A percentile compares a stretch with the other conserved stretches of the same genome.
phyloP scores from a whole-genome alignment of 2,329 filamentous ascomycete species.

The Calonectria ilicicola region DNA sequence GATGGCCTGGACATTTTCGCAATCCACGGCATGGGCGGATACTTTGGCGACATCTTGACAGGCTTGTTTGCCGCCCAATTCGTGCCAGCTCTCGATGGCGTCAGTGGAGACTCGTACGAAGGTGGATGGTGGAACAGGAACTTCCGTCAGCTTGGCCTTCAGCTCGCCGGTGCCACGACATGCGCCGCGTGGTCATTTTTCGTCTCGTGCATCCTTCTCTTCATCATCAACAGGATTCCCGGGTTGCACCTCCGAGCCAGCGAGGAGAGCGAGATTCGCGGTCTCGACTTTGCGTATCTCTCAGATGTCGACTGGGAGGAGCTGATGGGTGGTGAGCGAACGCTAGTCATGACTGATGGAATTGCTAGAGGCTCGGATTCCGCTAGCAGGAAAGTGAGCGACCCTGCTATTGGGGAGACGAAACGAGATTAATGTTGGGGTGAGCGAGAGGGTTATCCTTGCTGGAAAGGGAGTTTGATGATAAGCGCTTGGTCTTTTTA shows the following conservation, averaged over 20 bases:
- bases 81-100: constrained; percentile 65
- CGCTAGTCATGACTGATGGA: constrained; percentile 33
- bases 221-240: constrained; percentile 68
- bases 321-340: constrained; percentile 28
- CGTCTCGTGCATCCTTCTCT: constrained; percentile 63
- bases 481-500: not conserved
- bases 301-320: constrained; percentile 43
- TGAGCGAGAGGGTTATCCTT: not conserved
- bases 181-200: constrained; percentile 67
- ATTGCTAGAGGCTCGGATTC: constrained; percentile 21
- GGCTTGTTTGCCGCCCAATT: constrained; percentile 66
- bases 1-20: constrained; percentile 71
- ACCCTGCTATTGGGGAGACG: constrained; percentile 19
- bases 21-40: constrained; percentile 70
- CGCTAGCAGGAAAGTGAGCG: not conserved
- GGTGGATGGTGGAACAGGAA: constrained; percentile 65
- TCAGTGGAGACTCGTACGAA: constrained; percentile 52
- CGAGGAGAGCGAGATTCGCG: constrained; percentile 66
- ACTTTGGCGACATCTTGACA: constrained; percentile 67
- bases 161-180: constrained; percentile 68
- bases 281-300: constrained; percentile 57
- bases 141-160: constrained; percentile 66
- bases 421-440: constrained; percentile 19
- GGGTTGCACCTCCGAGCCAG: constrained; percentile 66
- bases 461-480: not conserved